A percentile compares a stretch with the other conserved stretches of the same genome.
These are phyloP conservation scores for Coprinellus micaceus DNA, from an alignment of 768 basidiomycete genomes.

Conservation along the genomic window DNA sequence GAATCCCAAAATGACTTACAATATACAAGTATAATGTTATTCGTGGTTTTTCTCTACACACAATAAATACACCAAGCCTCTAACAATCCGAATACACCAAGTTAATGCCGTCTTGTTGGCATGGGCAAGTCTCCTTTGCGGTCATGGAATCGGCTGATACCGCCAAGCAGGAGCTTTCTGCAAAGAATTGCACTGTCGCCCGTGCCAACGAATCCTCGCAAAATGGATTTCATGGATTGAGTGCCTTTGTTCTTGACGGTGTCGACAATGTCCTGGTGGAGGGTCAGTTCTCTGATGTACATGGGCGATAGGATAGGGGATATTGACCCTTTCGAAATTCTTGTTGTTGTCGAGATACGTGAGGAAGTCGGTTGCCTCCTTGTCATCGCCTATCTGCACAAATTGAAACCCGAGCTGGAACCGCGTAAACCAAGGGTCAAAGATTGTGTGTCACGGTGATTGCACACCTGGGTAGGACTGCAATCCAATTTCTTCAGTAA, in stretches of 20 bases:
- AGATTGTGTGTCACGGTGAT: not conserved
- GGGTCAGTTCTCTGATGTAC: not conserved
- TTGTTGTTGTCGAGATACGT: not conserved
- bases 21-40: too few species aligned
- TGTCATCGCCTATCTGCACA: slow-evolving; percentile 4
- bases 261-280: slow-evolving; percentile 7
- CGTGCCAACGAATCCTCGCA: too few species aligned
- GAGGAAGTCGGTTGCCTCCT: not conserved
- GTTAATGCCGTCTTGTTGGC: too few species aligned
- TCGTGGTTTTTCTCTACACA: too few species aligned
- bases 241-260: not conserved
- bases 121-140: not conserved
- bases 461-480: not conserved
- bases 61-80: too few species aligned
- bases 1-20: too few species aligned
- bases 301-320: not conserved
- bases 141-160: slow-evolving; percentile 4
- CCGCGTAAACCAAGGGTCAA: not conserved
- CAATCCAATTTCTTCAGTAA: not conserved
- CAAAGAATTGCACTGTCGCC: not conserved
- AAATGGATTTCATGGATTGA: too few species aligned
- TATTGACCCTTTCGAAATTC: not conserved
- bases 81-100: too few species aligned
- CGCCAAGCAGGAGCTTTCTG: slow-evolving; percentile 4
- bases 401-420: slow-evolving; percentile 10